Conservation (phyloP, 805 yeast species). For the Priceomyces carsonii region DNA sequence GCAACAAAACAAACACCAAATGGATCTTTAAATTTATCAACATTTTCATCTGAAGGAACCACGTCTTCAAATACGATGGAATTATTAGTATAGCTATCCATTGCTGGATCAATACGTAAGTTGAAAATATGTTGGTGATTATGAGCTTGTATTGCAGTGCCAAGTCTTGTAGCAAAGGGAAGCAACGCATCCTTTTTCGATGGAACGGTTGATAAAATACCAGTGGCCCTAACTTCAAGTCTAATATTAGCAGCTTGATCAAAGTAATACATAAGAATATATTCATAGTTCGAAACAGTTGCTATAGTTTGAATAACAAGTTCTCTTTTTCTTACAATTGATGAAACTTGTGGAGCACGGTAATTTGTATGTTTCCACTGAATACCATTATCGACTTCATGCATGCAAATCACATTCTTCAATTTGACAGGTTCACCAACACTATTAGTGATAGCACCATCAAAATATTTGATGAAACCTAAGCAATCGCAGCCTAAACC, state of each 20-base stretch:
- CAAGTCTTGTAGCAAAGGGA: slow-evolving; percentile 75
- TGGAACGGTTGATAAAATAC: slow-evolving; percentile 83
- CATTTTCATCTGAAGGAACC: slow-evolving; percentile 51
- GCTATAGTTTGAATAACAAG: slow-evolving; percentile 79
- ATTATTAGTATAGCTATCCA: slow-evolving; percentile 79
- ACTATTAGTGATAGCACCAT: slow-evolving; percentile 55
- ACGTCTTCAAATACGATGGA: slow-evolving; percentile 73
- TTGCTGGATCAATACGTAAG: slow-evolving; percentile 78
- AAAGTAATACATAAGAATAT: slow-evolving; percentile 68
- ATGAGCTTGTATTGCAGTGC: slow-evolving; percentile 81
- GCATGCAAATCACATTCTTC: slow-evolving; percentile 77
- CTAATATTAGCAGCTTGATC: slow-evolving; percentile 77
- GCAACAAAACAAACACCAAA: slow-evolving; percentile 69
- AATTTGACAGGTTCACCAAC: slow-evolving; percentile 63
- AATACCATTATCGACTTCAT: slow-evolving; percentile 76
- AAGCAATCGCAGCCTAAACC: slow-evolving; percentile 80
- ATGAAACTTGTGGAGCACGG: slow-evolving; percentile 66
- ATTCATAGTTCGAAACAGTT: slow-evolving; percentile 84
- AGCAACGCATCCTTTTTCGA: slow-evolving; percentile 66
- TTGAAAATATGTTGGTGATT: slow-evolving; percentile 82
- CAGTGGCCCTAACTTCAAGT: slow-evolving; percentile 82
- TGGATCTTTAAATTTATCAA: slow-evolving; percentile 60
- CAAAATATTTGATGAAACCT: slow-evolving; percentile 75
- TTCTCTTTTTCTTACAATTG: slow-evolving; percentile 75
- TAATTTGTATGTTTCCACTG: slow-evolving; percentile 79